phyloP scores from a whole-genome alignment of 2,329 filamentous ascomycete genomes.

The Epichloe gansuensis region DNA sequence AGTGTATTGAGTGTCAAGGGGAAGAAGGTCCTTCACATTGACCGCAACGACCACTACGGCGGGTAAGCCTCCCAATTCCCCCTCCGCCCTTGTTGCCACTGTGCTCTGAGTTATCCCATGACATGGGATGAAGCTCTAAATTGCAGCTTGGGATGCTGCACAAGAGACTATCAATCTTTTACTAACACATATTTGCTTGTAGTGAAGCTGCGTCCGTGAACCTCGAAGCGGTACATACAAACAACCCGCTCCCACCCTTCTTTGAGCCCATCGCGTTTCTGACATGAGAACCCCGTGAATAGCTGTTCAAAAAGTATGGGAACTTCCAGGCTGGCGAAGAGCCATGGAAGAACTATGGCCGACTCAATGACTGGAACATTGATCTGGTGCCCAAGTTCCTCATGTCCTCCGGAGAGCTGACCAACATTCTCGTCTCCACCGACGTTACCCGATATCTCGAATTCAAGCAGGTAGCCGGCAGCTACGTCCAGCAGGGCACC shows the following conservation, averaged over 20 bases:
- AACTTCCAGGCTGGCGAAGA: conserved; percentile 69
- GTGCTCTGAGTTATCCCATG: not conserved
- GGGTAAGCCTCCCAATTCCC: conserved; percentile 49
- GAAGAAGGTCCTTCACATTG: conserved; percentile 98
- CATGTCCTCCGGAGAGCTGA: conserved; percentile 97
- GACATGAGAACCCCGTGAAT: conserved; percentile 7
- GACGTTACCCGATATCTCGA: conserved; percentile 82
- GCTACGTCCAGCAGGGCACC: conserved; percentile 84
- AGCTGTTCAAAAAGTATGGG: conserved; percentile 96
- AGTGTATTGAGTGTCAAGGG: conserved; percentile 94
- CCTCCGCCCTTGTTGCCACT: not conserved
- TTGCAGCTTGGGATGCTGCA: not conserved
- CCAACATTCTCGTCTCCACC: conserved; percentile 95
- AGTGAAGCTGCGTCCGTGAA: conserved; percentile 92
- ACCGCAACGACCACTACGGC: conserved; percentile 97
- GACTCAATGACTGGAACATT: conserved; percentile 98
- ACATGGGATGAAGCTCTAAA: not conserved
- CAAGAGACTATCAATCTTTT: not conserved
- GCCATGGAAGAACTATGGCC: conserved; percentile 97
- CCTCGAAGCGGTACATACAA: conserved; percentile 66
- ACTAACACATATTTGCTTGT: conserved; percentile 16
- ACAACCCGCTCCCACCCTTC: conserved; percentile 6
- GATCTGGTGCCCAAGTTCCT: conserved; percentile 96
- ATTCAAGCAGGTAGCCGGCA: conserved; percentile 90
- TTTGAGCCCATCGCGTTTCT: conserved; percentile 10